Base-by-base conservation (phyloP, 2,329 filamentous ascomycete species). In the Akanthomyces lecanii region DNA sequence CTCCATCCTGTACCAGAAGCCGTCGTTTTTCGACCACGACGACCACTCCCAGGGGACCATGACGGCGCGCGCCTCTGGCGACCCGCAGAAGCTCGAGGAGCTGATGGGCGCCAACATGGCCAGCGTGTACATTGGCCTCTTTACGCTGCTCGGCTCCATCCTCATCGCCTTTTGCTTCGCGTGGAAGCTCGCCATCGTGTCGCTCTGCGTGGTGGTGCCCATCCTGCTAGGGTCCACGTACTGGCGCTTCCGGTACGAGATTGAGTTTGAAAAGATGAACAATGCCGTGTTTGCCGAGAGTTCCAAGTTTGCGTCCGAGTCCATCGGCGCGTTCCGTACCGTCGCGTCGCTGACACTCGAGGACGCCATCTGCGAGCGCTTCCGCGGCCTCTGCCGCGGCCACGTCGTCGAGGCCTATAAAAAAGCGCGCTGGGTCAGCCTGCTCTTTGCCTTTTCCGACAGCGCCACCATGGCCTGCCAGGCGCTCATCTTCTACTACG, bases 101-200 rank as follows among this genome's bases (percentile, higher is more conserved):
- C 77, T 89, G 8, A 81, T 88, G 69, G 84, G 85, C 84, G 85
- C 82, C 52, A 87, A 89, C 69, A 84, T 89, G 80, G 81, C 85
- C 2, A 80, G 90, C 66, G 81, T 85, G 2, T 79, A 80, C 64
- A 83, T 87, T 23, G 85, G 87, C 10, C 70, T 89, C 25, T 88
- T 91, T 70, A 88, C 84, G 55, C 74, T 93, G 3, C 68, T 85
- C 10, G 89, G 89, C 0, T 85, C 84, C 8, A 74, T 91, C 16
- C 77, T 82, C 50, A 88, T 93, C 58, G 81, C 88, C 1, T 92
- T 91, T 68, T 78, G 82, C 4, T 91, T 89, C 71, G 88, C 88
- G 1, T 93, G 90, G 90, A 93, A 92, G 71, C 79, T 94, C 10
- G 85, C 87, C 0, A 75, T 92, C 0, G 86, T 93, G 0, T 82